Evolutionary conservation across 83 land plant species (phyloP).

Genomic region (Picea mariana): DNA sequence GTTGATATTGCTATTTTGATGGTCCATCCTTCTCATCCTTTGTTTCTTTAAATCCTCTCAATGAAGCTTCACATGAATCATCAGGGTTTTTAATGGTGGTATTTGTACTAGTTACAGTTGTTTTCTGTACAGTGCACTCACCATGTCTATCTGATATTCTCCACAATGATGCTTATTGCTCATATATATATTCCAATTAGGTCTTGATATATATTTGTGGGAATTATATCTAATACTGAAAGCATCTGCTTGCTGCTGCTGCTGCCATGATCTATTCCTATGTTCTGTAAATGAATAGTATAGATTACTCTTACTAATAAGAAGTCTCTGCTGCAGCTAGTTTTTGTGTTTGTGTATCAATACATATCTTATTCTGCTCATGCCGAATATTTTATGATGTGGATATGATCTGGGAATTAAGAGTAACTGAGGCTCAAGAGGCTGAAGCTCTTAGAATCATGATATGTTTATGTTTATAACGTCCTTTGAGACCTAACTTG

Average conservation of each 20-base stretch:
- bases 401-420: neutral
- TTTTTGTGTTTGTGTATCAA: neutral
- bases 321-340: neutral
- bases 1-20: too few relatives aligned
- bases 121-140: conserved; percentile 8
- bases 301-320: neutral
- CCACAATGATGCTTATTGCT: neutral
- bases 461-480: too few relatives aligned
- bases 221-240: neutral
- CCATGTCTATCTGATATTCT: neutral
- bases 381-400: neutral
- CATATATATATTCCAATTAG: neutral
- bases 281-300: neutral
- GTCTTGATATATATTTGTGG: neutral
- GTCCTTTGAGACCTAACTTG: too few relatives aligned
- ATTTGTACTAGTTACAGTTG: neutral
- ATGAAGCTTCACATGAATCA: too few relatives aligned
- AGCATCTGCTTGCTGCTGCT: neutral
- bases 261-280: conserved; percentile 1
- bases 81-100: too few relatives aligned
- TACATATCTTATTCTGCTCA: too few relatives aligned
- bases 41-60: too few relatives aligned
- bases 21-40: too few relatives aligned
- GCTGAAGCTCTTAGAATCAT: neutral
- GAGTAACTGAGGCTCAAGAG: neutral